These are phyloP conservation scores for Coniferiporia sulphurascens DNA, from an alignment of 1,284 basidiomycete genomes.

Conservation along the genomic window DNA sequence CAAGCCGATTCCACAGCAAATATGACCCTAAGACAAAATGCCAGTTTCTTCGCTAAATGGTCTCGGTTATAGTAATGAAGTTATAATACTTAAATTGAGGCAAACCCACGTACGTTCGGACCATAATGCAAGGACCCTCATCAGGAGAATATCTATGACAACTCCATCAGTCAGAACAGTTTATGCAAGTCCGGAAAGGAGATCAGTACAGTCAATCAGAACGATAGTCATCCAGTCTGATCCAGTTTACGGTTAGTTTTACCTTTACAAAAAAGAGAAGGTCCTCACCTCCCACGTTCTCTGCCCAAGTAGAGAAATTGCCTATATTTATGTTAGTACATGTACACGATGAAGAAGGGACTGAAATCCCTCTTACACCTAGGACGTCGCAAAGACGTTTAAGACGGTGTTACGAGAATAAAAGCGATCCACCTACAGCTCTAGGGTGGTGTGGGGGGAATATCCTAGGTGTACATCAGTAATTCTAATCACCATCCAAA, in stretches of 20 bases:
- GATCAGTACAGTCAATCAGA: constrained; percentile 1
- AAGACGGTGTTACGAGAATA: not conserved
- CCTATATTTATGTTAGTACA: not conserved
- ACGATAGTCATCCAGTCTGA: constrained; percentile 7
- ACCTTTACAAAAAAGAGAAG: not conserved
- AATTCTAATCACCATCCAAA: not conserved
- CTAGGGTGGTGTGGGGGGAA: not conserved
- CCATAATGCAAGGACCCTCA: constrained; percentile 7
- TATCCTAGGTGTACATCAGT: not conserved
- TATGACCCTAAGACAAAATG: not conserved
- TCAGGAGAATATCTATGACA: constrained; percentile 3
- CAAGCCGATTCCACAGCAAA: not conserved
- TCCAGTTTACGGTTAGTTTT: not conserved
- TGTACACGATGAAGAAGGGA: not conserved
- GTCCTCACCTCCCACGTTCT: not conserved
- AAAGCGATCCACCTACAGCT: not conserved
- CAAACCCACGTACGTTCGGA: not conserved
- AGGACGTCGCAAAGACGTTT: not conserved
- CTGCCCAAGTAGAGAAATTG: not conserved
- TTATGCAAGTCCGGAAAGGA: not conserved
- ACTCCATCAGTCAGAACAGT: not conserved
- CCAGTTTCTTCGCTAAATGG: not conserved
- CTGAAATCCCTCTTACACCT: not conserved
- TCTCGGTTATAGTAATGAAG: not conserved
- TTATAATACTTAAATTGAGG: not conserved